Evolutionary conservation across 257 asterid genomes (phyloP).

Genomic region (Penstemon barbatus): DNA sequence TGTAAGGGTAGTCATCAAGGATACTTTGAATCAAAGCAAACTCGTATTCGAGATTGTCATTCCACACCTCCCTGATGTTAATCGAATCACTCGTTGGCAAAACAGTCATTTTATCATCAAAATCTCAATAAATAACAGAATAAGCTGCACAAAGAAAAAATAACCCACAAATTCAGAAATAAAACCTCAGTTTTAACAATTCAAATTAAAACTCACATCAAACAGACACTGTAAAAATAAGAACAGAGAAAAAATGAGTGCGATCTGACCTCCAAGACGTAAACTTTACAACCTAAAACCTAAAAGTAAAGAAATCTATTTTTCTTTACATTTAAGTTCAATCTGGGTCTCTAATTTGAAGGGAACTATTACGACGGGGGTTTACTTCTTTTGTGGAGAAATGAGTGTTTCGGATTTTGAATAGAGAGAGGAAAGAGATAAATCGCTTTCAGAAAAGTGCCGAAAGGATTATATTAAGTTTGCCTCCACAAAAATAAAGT

Average conservation of each 20-base stretch:
- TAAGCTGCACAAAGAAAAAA: conserved; percentile 9
- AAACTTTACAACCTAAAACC: neutral
- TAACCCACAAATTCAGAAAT: neutral
- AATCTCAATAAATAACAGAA: neutral
- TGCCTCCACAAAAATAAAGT: too few species aligned
- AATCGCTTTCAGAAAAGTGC: too few species aligned
- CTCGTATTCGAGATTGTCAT: conserved; percentile 27
- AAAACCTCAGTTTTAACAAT: neutral
- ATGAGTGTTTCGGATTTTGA: conserved; percentile 3
- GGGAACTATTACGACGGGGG: neutral
- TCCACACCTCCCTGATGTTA: conserved; percentile 32
- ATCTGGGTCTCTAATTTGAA: neutral
- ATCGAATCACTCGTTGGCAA: conserved; percentile 13
- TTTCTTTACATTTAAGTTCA: neutral
- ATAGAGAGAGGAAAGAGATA: too few species aligned
- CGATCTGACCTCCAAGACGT: conserved; percentile 21
- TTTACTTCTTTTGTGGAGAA: too few species aligned
- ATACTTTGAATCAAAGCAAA: conserved; percentile 28
- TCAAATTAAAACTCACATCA: neutral
- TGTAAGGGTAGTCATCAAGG: conserved; percentile 39
- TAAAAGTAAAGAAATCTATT: neutral
- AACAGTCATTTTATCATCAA: conserved; percentile 10
- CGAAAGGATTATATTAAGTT: too few species aligned
- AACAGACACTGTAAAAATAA: neutral
- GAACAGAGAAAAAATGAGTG: neutral